Conservation (phyloP, 352 stramenopile species). For the Phytophthora pisi region DNA sequence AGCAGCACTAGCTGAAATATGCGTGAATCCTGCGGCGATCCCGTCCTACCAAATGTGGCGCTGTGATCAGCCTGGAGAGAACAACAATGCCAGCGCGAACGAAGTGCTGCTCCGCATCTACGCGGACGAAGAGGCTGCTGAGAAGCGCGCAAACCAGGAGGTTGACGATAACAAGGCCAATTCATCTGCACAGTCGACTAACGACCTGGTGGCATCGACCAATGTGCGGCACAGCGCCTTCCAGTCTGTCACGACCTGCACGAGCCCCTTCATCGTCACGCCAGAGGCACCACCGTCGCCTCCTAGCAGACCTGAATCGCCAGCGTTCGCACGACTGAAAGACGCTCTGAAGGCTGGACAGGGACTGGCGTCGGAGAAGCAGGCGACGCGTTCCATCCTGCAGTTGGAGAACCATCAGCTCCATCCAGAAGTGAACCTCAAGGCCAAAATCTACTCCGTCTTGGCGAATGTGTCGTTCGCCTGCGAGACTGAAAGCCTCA, state of each 20-base stretch:
- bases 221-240: slow-evolving; percentile 55
- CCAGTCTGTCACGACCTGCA: slow-evolving; percentile 55
- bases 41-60: slow-evolving; percentile 70
- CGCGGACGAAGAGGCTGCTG: slow-evolving; percentile 57
- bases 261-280: slow-evolving; percentile 47
- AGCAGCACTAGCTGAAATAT: slow-evolving; percentile 69
- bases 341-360: slow-evolving; percentile 68
- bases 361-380: slow-evolving; percentile 22
- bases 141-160: slow-evolving; percentile 27
- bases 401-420: slow-evolving; percentile 39
- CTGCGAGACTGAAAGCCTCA: slow-evolving; percentile 40
- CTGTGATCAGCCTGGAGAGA: slow-evolving; percentile 48
- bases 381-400: slow-evolving; percentile 31
- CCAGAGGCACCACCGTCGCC: slow-evolving; percentile 14
- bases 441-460: slow-evolving; percentile 74
- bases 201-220: slow-evolving; percentile 28
- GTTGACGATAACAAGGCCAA: slow-evolving; percentile 8
- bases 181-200: background rate
- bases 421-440: slow-evolving; percentile 64
- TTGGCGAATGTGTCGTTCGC: slow-evolving; percentile 69
- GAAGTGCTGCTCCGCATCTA: slow-evolving; percentile 77
- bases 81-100: slow-evolving; percentile 58
- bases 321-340: slow-evolving; percentile 75
- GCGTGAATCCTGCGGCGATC: slow-evolving; percentile 71
- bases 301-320: slow-evolving; percentile 46